Base-by-base conservation (phyloP, 305 asterid genomes). In the Solanum aculeatissimum region DNA sequence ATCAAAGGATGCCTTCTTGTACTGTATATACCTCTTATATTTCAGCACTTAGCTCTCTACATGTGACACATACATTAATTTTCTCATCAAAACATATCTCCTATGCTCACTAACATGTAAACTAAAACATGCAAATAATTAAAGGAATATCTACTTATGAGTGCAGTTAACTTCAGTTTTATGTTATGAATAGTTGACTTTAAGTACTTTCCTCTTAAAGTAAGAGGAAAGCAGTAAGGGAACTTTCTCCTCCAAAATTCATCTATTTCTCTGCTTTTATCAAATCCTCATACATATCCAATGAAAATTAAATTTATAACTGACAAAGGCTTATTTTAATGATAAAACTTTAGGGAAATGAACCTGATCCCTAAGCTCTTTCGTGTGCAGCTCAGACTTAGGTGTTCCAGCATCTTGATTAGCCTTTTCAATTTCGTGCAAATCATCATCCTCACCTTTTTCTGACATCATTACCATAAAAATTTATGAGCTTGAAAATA, bases 361-460 rank as follows among this genome's bases (percentile, higher is more conserved):
- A 54, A 85, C 87, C 87, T 85, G 80, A 79, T 85, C 81, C 47
- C 75, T 80, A 62, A 85, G 87, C 63, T 65, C 81, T 35, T 68
- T 79, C 5, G 57, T 66, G 35, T 53, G 74, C 19, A 80, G 43
- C 85, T 83, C 72, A n/a, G 65, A 58, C n/a, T 65, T 83, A 15
- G 49, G 81, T 29, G 85, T 83, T 68, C 80, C 54, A n/a, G 27
- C 7, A 40, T 55, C 77, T 23, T 63, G 80, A 54, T 45, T 38
- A 62, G 32, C 85, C 66, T 71, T 55, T 29, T 9, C 84, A n/a
- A 23, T 14, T 62, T 38, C 16, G 68, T 13, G 80, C 54, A 78
- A 66, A 86, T 51, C 19, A 63, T 49, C 25, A 12, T 21, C 55
- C 81, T 58, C 62, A 3, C 60, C 53, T 35, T 49, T 45, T 51